Conservation (phyloP, 2,329 filamentous ascomycete genomes). For the Fusarium tanahbumbuense region DNA sequence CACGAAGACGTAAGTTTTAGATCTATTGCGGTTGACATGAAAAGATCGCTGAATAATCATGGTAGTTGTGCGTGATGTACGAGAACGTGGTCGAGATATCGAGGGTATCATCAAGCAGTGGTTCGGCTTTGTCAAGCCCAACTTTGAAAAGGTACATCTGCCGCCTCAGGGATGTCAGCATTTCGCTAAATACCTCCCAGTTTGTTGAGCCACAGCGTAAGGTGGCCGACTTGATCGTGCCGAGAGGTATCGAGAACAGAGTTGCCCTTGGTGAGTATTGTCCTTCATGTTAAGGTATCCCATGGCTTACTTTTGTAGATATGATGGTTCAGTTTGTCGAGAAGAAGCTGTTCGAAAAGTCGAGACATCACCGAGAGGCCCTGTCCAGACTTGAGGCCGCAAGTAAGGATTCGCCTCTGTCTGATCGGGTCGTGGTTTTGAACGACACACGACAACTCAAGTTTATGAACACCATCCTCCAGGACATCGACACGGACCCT, state of each 20-base stretch:
- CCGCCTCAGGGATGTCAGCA: neutral
- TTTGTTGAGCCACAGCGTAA: constrained; percentile 93
- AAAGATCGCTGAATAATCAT: constrained; percentile 22
- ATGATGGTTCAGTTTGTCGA: constrained; percentile 97
- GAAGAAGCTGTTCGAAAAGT: constrained; percentile 87
- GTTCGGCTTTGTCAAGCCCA: constrained; percentile 96
- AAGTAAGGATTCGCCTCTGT: constrained; percentile 77
- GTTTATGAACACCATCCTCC: constrained; percentile 91
- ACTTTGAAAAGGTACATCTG: constrained; percentile 77
- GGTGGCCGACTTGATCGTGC: constrained; percentile 94
- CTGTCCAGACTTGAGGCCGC: constrained; percentile 80
- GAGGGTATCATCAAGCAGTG: constrained; percentile 98
- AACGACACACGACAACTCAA: constrained; percentile 82
- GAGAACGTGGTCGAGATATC: constrained; percentile 88
- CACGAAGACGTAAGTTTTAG: constrained; percentile 76
- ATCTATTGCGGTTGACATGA: neutral
- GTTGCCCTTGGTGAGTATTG: constrained; percentile 80
- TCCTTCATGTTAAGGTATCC: neutral
- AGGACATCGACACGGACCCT: constrained; percentile 79
- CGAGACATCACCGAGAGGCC: constrained; percentile 81
- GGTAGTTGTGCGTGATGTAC: constrained; percentile 85
- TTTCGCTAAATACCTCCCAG: constrained; percentile 50
- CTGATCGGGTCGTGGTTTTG: constrained; percentile 78
- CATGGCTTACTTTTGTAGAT: constrained; percentile 57
- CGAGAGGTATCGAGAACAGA: constrained; percentile 91